phyloP scores from a whole-genome alignment of 2,329 filamentous ascomycete species.

The Colletotrichum caudatum region DNA sequence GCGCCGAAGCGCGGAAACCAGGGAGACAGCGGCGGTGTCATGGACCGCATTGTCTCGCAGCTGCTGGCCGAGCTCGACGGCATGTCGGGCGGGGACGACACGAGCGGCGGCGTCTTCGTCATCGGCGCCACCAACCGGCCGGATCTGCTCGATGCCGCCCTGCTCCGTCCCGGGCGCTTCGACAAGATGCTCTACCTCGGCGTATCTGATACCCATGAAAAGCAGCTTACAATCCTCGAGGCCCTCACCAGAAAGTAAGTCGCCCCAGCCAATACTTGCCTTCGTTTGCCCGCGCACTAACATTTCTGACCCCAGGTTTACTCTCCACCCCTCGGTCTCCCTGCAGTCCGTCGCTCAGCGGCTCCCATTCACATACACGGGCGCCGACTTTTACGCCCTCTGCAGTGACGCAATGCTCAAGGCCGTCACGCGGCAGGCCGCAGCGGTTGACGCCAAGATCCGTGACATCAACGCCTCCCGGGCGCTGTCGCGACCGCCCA shows the following conservation, averaged over 20 bases:
- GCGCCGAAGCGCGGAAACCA: slow-evolving; percentile 97
- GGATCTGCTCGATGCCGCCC: slow-evolving; percentile 89
- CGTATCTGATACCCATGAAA: slow-evolving; percentile 95
- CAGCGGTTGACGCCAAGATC: slow-evolving; percentile 86
- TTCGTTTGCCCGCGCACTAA: slow-evolving; percentile 24
- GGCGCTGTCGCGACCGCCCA: slow-evolving; percentile 53
- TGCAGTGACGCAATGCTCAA: slow-evolving; percentile 99
- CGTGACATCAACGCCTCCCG: slow-evolving; percentile 70
- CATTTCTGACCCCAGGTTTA: slow-evolving; percentile 71
- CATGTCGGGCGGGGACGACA: slow-evolving; percentile 93
- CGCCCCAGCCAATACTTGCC: not conserved
- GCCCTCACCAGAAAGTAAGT: slow-evolving; percentile 92
- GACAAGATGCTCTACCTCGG: slow-evolving; percentile 99
- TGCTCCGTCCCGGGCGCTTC: slow-evolving; percentile 90
- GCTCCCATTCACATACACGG: slow-evolving; percentile 95
- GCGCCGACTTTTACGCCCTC: slow-evolving; percentile 95
- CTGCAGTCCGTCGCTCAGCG: slow-evolving; percentile 78
- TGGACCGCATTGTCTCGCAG: slow-evolving; percentile 97
- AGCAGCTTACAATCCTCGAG: slow-evolving; percentile 94
- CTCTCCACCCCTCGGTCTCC: slow-evolving; percentile 82
- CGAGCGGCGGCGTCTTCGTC: slow-evolving; percentile 88
- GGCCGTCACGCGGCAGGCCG: slow-evolving; percentile 91
- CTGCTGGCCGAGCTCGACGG: slow-evolving; percentile 94
- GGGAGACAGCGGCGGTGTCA: slow-evolving; percentile 95
- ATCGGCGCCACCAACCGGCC: slow-evolving; percentile 97